These are phyloP conservation scores for Aspergillus kassunensis DNA, from an alignment of 495 filamentous ascomycete genomes.

Conservation along the genomic window DNA sequence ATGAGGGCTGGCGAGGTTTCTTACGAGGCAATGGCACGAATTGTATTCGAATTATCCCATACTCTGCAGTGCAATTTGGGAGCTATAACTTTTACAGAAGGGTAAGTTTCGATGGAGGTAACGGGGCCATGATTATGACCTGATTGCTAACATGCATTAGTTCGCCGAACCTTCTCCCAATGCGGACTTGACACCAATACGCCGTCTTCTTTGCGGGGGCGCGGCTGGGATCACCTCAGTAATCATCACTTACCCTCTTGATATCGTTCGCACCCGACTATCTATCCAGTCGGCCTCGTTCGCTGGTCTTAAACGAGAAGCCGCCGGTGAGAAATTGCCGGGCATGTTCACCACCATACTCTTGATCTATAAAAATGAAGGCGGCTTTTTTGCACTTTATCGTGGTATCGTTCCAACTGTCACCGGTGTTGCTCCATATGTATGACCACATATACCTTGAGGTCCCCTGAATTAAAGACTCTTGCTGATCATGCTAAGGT, in stretches of 20 bases:
- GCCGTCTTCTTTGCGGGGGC: conserved; percentile 79
- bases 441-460: conserved; percentile 42
- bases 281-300: conserved; percentile 97
- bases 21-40: conserved; percentile 98
- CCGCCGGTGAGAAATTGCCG: conserved; percentile 58
- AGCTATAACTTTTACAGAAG: conserved; percentile 96
- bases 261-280: conserved; percentile 91
- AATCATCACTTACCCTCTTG: conserved; percentile 74
- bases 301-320: conserved; percentile 56
- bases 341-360: conserved; percentile 89
- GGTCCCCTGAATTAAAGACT: background rate
- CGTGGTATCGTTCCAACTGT: conserved; percentile 91
- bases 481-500: conserved; percentile 54
- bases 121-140: background rate
- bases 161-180: conserved; percentile 72
- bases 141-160: conserved; percentile 30
- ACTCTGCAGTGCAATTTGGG: conserved; percentile 96
- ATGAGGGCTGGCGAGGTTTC: conserved; percentile 94
- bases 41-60: conserved; percentile 96
- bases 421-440: conserved; percentile 92
- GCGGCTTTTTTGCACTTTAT: conserved; percentile 79
- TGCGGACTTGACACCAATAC: conserved; percentile 60
- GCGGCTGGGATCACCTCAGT: conserved; percentile 93
- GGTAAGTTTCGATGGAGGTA: conserved; percentile 52
- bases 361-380: conserved; percentile 85